Evolutionary conservation across 108 stramenopile genomes (phyloP).

Genomic region (Cylindrotheca closterium): DNA sequence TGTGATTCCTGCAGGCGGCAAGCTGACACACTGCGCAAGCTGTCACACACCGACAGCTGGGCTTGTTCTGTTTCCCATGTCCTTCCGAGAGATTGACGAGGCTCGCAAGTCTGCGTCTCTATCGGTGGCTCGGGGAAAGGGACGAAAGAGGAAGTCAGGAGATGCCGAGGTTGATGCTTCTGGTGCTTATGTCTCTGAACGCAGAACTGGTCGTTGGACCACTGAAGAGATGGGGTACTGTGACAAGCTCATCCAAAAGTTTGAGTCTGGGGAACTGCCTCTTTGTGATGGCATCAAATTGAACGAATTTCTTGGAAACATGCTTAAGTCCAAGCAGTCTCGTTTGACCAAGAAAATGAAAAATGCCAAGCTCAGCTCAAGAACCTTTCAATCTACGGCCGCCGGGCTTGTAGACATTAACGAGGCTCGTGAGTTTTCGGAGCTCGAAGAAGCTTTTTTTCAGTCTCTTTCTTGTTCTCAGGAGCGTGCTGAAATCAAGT

Average conservation of each 20-base stretch:
- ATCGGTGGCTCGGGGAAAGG: constrained; percentile 34
- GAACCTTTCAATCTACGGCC: constrained; percentile 46
- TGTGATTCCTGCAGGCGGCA: constrained; percentile 14
- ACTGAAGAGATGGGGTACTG: constrained; percentile 76
- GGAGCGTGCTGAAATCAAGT: constrained; percentile 77
- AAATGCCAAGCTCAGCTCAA: constrained; percentile 76
- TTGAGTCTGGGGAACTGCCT: constrained; percentile 72
- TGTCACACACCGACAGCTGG: constrained; percentile 36
- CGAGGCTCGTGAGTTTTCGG: constrained; percentile 65
- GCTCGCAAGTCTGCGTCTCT: constrained; percentile 38
- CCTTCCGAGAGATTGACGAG: constrained; percentile 80
- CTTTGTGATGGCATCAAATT: constrained; percentile 72
- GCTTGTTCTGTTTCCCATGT: constrained; percentile 78
- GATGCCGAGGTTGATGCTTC: constrained; percentile 20
- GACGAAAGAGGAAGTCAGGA: constrained; percentile 46
- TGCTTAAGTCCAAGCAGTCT: constrained; percentile 85
- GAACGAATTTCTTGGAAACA: constrained; percentile 76
- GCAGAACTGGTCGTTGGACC: constrained; percentile 83
- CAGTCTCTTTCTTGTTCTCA: constrained; percentile 50
- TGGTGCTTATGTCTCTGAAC: constrained; percentile 36
- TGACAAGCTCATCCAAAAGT: constrained; percentile 76
- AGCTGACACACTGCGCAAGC: constrained; percentile 28
- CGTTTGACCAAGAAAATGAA: constrained; percentile 92
- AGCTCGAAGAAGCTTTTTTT: constrained; percentile 69
- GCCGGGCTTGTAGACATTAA: constrained; percentile 43